phyloP scores from a whole-genome alignment of 495 filamentous ascomycete species.

The Aspergillus baeticus region DNA sequence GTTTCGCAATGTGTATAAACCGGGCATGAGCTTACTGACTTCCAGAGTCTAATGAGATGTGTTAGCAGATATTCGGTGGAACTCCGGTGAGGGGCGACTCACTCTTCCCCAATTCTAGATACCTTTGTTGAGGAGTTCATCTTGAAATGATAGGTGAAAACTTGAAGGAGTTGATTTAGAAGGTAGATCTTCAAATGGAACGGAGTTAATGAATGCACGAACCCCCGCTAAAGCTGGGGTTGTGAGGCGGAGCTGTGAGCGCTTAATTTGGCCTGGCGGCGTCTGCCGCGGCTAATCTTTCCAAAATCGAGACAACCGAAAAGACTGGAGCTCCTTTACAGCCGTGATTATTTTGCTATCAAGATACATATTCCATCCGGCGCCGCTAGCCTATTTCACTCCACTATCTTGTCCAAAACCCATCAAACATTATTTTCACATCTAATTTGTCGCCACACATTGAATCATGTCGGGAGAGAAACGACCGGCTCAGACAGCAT shows the following conservation, averaged over 20 bases:
- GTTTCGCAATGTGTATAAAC: neutral
- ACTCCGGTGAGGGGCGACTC: slow-evolving; percentile 40
- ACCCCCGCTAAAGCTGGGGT: slow-evolving; percentile 21
- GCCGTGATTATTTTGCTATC: slow-evolving; percentile 1
- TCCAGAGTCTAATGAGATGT: slow-evolving; percentile 75
- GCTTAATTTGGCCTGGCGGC: slow-evolving; percentile 14
- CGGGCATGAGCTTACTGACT: slow-evolving; percentile 63
- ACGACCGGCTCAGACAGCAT: slow-evolving; percentile 76
- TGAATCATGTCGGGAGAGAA: slow-evolving; percentile 82
- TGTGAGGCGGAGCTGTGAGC: slow-evolving; percentile 18
- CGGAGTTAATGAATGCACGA: slow-evolving; percentile 6
- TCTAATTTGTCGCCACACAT: neutral
- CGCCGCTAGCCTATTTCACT: neutral
- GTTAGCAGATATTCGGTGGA: slow-evolving; percentile 25
- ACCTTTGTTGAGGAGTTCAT: slow-evolving; percentile 83
- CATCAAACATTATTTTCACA: too few relatives aligned
- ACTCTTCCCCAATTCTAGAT: slow-evolving; percentile 96
- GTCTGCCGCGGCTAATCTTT: slow-evolving; percentile 21
- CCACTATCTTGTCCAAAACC: neutral
- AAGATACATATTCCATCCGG: neutral
- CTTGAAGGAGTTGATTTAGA: neutral
- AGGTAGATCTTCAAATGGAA: neutral
- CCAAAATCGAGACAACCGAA: slow-evolving; percentile 1
- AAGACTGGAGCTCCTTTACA: neutral
- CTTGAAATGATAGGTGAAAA: neutral